Percentiles rank a stretch among this genome's conserved stretches.
Conservation (phyloP, 441 rosid species). For the Flueggea neowawraea region DNA sequence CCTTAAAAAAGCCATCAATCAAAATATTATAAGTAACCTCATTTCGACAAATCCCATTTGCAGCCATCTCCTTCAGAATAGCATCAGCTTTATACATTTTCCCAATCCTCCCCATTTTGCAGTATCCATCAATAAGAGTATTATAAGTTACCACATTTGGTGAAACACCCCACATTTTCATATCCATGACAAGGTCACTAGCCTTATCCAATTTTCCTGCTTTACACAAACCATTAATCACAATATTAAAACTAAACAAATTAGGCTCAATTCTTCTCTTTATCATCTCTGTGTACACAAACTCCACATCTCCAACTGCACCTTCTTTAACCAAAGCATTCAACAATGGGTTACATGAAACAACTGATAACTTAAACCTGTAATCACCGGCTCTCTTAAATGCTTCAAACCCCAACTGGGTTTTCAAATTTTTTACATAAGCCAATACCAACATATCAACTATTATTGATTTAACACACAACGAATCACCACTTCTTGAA, state of each 20-base stretch:
- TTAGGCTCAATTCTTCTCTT: conserved; percentile 51
- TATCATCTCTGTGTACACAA: conserved; percentile 60
- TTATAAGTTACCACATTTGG: conserved; percentile 66
- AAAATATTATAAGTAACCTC: conserved; percentile 69
- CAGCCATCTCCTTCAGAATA: conserved; percentile 63
- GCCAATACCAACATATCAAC: conserved; percentile 70
- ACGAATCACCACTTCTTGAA: conserved; percentile 42
- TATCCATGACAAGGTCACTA: conserved; percentile 61
- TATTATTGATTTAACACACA: conserved; percentile 48
- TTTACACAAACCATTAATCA: conserved; percentile 67
- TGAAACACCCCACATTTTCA: conserved; percentile 47
- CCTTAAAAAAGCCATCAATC: conserved; percentile 83
- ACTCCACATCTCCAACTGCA: conserved; percentile 45
- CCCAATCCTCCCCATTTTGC: conserved; percentile 61
- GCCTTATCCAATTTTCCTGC: conserved; percentile 72
- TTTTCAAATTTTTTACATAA: conserved; percentile 42
- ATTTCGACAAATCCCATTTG: conserved; percentile 38
- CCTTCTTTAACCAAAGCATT: conserved; percentile 48
- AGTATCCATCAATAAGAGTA: conserved; percentile 61
- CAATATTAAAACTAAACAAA: conserved; percentile 49
- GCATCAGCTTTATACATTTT: conserved; percentile 83
- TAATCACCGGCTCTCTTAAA: conserved; percentile 76
- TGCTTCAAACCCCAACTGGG: conserved; percentile 51
- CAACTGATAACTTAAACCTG: conserved; percentile 52
- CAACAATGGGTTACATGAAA: conserved; percentile 74